These are phyloP conservation scores for Cryptococcus sp. DNA, from an alignment of 1,284 basidiomycete species.

Conservation along the genomic window DNA sequence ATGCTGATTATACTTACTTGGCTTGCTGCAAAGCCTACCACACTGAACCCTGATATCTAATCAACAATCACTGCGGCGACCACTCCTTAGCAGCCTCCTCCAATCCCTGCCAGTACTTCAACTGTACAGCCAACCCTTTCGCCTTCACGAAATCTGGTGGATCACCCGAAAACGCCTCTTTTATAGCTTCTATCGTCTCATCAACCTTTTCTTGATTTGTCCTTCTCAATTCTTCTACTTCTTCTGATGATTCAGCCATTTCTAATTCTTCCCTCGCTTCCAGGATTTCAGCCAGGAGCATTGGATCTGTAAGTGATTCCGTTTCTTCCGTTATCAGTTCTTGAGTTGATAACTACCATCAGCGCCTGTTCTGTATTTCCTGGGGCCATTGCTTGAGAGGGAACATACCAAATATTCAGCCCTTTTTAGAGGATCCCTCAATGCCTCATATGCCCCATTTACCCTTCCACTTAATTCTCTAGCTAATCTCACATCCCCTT, in stretches of 20 bases:
- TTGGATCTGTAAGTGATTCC: slow-evolving; percentile 70
- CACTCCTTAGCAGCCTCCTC: slow-evolving; percentile 59
- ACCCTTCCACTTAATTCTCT: slow-evolving; percentile 36
- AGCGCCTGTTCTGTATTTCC: not conserved
- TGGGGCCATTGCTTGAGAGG: not conserved
- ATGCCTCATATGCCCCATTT: slow-evolving; percentile 44
- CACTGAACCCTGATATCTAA: too few species aligned
- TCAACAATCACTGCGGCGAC: slow-evolving; percentile 1
- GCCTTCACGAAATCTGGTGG: slow-evolving; percentile 57
- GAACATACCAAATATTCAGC: slow-evolving; percentile 47
- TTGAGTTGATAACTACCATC: slow-evolving; percentile 55
- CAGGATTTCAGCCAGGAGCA: slow-evolving; percentile 73
- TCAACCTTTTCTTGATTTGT: slow-evolving; percentile 62
- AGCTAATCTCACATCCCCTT: slow-evolving; percentile 27
- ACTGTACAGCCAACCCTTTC: slow-evolving; percentile 60
- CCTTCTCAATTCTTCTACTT: slow-evolving; percentile 55
- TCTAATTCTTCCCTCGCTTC: slow-evolving; percentile 76
- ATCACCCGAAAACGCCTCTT: slow-evolving; percentile 53
- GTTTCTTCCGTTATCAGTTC: slow-evolving; percentile 61
- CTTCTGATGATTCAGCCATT: slow-evolving; percentile 55
- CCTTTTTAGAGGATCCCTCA: slow-evolving; percentile 39
- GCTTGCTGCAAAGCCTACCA: too few species aligned
- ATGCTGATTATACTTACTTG: too few species aligned
- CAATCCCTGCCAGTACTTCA: slow-evolving; percentile 75
- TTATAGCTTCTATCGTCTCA: slow-evolving; percentile 53